Evolutionary conservation across 176 grass and related monocot species (phyloP), one percentile per base, ranked within the genome.

Genomic region (Carex cristatella): DNA sequence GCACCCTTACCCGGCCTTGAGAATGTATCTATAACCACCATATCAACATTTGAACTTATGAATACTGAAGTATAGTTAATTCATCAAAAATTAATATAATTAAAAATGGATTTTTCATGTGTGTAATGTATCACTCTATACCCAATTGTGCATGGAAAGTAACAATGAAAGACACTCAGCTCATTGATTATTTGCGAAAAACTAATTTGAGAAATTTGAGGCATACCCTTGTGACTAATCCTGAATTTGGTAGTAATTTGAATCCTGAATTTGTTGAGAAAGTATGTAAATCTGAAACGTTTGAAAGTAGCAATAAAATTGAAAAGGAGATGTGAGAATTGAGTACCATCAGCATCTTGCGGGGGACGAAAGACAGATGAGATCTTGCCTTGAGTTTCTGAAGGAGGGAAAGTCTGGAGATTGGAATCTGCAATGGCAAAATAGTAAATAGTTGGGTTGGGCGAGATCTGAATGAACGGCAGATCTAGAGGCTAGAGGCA

Each of bases 331-430:
- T 91, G 81, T 90, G 66, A 14, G 66, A 14, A 83, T 69, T 69
- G 32, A 66, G 81, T 83, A 99, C 97, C 97, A 68, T 99, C 97
- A 16, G 93, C 91, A 88, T 99, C 97, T 42, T 90, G 90, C 77
- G 97, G 97, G 19, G 93, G 93, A 12, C 90, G 97, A 87, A 92
- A 96, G 32, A 91, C 88, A 70, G 91, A 84, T 19, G 89, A 88
- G 90, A 99, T 94, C 93, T 99, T 99, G 80, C 97, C 91, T 89
- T 89, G 85, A 64, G 90, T 84, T 10, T 96, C 91, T 16, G 93
- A 92, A 23, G 97, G 91, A 38, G 97, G 91, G 76, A 99, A 99
- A 4, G 90, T 99, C 91, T 99, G 93, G 46, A 99, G 93, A 87
- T 91, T 96, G 68, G 93, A 99, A 76, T 96, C 97, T 75, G 88